These are phyloP conservation scores for Triangularia verruculosa DNA, from an alignment of 2,329 filamentous ascomycete genomes.

Conservation along the genomic window DNA sequence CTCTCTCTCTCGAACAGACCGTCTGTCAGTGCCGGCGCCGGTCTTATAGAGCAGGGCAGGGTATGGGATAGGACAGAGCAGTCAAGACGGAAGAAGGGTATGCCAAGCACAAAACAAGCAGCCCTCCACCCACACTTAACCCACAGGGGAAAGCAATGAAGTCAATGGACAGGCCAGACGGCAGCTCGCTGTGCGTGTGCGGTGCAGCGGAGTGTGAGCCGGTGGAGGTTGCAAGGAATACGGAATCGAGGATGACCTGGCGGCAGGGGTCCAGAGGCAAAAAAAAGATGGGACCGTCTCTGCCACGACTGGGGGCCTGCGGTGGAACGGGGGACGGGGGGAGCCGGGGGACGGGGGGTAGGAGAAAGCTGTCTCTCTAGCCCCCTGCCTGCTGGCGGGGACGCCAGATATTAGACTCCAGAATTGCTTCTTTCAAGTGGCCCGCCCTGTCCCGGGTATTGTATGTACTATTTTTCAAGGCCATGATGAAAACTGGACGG, in stretches of 20 bases:
- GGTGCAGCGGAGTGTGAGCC: slow-evolving; percentile 9
- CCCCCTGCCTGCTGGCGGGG: neutral
- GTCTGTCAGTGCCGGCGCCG: neutral
- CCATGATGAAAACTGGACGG: neutral
- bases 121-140: slow-evolving; percentile 12
- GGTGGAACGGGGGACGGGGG: slow-evolving; percentile 12
- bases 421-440: neutral
- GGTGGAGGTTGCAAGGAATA: slow-evolving; percentile 6
- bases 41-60: slow-evolving; percentile 1
- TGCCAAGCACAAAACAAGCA: slow-evolving; percentile 24
- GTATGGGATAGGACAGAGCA: slow-evolving; percentile 13
- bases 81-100: slow-evolving; percentile 13
- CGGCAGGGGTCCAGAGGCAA: slow-evolving; percentile 19
- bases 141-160: slow-evolving; percentile 22
- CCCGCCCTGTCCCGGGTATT: neutral
- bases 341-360: neutral
- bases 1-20: neutral
- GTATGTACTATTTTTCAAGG: too few relatives aligned
- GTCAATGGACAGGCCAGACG: slow-evolving; percentile 19
- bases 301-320: slow-evolving; percentile 15
- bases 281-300: slow-evolving; percentile 18
- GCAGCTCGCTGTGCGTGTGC: slow-evolving; percentile 11
- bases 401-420: neutral
- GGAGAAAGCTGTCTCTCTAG: neutral
- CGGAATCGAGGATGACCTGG: slow-evolving; percentile 9